Base-by-base conservation (phyloP, 148 eudicot species). In the Rheum nobile region DNA sequence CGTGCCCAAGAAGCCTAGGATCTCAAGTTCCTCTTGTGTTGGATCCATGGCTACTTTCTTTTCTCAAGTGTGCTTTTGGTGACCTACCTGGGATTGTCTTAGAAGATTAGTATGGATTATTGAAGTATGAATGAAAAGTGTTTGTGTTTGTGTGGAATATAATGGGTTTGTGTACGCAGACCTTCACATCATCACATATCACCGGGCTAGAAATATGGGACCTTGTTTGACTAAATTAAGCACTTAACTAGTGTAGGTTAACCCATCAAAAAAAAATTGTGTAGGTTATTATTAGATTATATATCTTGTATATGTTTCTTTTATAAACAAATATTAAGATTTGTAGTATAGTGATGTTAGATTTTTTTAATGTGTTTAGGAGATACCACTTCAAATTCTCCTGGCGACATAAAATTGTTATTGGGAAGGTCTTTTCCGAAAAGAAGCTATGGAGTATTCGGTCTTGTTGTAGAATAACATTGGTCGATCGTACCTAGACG, bases 11-110 rank as follows among this genome's bases (percentile, higher is more conserved):
- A 85, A 83, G 41, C 84, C 81, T 54, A 85, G 75, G 77, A 77
- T 72, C 65, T 83, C 82, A 52, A 85, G 82, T 71, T 80, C 84
- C 73, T 85, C 88, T 79, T 79, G 84, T 71, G 79, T 81, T 17
- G 6, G 71, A 71, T 81, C 80, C 86, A 83, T 83, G 76, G 77
- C 17, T 21, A 67, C 42, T 29, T 28, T 28, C 5, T 71, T 12
- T 61, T 26, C 28, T 6, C 11, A 52, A 52, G 59, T 21, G 59
- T n/a, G 7, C 28, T n/a, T 19, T 50, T 6, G 59, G 59, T 6
- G 57, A 50, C 3, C 4, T 50, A 7, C 1, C n/a, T n/a, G n/a
- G n/a, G n/a, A 35, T 9, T 59, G 28, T 59, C 35, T 28, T 59
- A 26, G 67, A 59, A 28, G 32, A 59, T 28, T 11, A n/a, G 35